Evolutionary conservation across 2,329 filamentous ascomycete species (phyloP).

Genomic region (Helotiales sp.): DNA sequence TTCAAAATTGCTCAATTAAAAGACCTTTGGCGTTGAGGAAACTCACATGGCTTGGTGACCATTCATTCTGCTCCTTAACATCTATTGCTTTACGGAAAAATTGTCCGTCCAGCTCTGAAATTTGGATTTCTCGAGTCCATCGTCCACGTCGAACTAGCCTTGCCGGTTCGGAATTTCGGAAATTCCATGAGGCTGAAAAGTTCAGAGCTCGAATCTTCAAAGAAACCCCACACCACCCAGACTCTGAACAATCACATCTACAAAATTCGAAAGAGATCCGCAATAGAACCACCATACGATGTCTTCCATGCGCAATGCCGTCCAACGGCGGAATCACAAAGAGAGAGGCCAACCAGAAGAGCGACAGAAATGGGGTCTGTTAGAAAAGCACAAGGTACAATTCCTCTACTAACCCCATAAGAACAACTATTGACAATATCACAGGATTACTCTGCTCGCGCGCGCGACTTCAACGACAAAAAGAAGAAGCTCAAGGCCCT

Average conservation of each 20-base stretch:
- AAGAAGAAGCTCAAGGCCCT: conserved; percentile 64
- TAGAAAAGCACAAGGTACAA: conserved; percentile 90
- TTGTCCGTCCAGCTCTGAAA: neutral
- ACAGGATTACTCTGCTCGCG: conserved; percentile 68
- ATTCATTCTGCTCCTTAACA: no score
- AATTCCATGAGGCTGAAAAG: conserved; percentile 18
- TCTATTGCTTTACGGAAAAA: no score
- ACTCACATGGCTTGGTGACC: no score
- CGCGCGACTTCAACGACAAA: conserved; percentile 70
- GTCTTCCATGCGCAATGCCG: conserved; percentile 66
- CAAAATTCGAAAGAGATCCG: neutral
- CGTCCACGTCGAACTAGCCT: conserved; percentile 1
- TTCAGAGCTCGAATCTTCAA: conserved; percentile 8
- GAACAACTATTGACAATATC: conserved; percentile 9
- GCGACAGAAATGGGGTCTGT: conserved; percentile 83
- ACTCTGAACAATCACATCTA: neutral
- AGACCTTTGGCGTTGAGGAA: no score
- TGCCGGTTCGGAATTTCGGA: neutral
- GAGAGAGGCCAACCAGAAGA: conserved; percentile 88
- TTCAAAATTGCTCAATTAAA: neutral
- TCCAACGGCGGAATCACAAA: conserved; percentile 82
- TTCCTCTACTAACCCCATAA: conserved; percentile 2
- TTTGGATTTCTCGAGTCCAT: neutral
- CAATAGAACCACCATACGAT: conserved; percentile 42
- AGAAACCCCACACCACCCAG: conserved; percentile 10